Evolutionary conservation across 2,329 filamentous ascomycete species (phyloP).

Genomic region (Rutstroemia sp.): DNA sequence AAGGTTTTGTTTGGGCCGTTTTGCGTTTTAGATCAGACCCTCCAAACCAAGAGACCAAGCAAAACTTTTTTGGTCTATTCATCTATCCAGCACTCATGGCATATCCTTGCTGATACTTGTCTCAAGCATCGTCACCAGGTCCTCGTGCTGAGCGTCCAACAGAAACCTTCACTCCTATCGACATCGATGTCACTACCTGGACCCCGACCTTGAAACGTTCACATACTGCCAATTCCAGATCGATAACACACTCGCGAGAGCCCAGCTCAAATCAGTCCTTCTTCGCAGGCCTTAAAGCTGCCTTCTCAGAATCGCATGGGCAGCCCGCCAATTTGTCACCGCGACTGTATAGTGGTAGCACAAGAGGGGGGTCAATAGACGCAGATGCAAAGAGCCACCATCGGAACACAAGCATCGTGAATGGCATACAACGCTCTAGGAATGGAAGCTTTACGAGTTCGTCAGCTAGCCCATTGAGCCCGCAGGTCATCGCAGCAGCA

Average conservation of each 20-base stretch:
- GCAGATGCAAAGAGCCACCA: slow-evolving; percentile 61
- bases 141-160: slow-evolving; percentile 23
- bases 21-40: slow-evolving; percentile 4
- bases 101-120: slow-evolving; percentile 21
- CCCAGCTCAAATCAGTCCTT: slow-evolving; percentile 17
- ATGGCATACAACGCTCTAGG: slow-evolving; percentile 87
- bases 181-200: slow-evolving; percentile 21
- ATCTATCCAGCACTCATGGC: not conserved
- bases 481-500: slow-evolving; percentile 71
- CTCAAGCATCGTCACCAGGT: slow-evolving; percentile 22
- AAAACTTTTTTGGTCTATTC: not conserved
- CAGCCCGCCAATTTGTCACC: slow-evolving; percentile 22
- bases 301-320: slow-evolving; percentile 20
- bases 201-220: slow-evolving; percentile 27
- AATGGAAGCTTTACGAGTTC: slow-evolving; percentile 82
- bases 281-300: slow-evolving; percentile 13
- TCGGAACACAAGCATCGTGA: slow-evolving; percentile 92
- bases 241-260: slow-evolving; percentile 19
- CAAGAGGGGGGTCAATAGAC: slow-evolving; percentile 31
- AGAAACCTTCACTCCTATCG: slow-evolving; percentile 20
- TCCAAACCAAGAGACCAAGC: slow-evolving; percentile 2
- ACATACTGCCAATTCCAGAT: slow-evolving; percentile 17
- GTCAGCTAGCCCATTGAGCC: slow-evolving; percentile 77
- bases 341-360: slow-evolving; percentile 19
- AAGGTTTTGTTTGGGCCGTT: not conserved